Conservation (phyloP, 106 monocot species). For the Dendrobium catenatum region DNA sequence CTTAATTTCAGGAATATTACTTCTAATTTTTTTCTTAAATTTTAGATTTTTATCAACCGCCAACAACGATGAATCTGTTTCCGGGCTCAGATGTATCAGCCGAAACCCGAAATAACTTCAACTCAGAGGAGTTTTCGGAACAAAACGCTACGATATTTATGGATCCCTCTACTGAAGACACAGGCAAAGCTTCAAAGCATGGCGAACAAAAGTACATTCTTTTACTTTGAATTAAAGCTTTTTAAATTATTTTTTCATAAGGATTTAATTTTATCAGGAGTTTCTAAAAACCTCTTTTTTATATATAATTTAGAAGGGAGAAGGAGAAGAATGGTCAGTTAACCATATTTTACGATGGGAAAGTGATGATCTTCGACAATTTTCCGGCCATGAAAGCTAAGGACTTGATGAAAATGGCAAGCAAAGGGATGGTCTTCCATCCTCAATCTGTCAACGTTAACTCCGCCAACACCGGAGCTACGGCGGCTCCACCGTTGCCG, state of each 20-base stretch:
- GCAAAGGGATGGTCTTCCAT: neutral
- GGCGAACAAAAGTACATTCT: too few relatives aligned
- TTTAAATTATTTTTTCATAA: too few relatives aligned
- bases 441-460: too few relatives aligned
- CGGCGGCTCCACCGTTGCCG: neutral
- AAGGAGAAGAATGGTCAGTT: neutral
- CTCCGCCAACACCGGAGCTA: neutral
- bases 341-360: conserved; percentile 9
- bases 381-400: conserved; percentile 38
- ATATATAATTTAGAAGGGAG: neutral
- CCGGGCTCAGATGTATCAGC: conserved; percentile 11
- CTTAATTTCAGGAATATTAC: too few relatives aligned
- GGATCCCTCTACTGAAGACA: too few relatives aligned
- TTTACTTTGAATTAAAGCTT: too few relatives aligned
- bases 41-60: neutral
- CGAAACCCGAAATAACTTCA: neutral
- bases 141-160: neutral
- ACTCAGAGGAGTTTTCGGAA: neutral
- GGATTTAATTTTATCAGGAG: too few relatives aligned
- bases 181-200: too few relatives aligned
- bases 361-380: conserved; percentile 38
- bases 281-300: neutral
- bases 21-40: too few relatives aligned
- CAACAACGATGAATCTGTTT: conserved; percentile 26
- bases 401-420: conserved; percentile 37